These are phyloP conservation scores for Amanita pallidorosea DNA, from an alignment of 768 basidiomycete genomes.

Conservation along the genomic window DNA sequence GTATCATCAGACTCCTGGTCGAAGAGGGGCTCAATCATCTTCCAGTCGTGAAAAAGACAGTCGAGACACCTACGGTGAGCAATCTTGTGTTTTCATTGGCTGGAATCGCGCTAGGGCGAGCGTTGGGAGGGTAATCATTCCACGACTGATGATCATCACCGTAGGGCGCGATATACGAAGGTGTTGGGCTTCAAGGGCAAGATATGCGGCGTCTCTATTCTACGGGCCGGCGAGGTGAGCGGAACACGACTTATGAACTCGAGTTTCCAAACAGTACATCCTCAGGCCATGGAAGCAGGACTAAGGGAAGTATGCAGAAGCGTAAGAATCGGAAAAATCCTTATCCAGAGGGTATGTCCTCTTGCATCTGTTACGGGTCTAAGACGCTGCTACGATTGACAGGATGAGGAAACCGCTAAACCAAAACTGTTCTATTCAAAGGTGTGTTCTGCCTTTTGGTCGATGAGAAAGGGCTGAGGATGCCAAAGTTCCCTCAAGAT, in stretches of 20 bases:
- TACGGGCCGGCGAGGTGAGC: constrained; percentile 83
- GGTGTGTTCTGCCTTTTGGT: constrained; percentile 21
- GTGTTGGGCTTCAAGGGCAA: constrained; percentile 94
- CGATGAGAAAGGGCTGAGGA: neutral
- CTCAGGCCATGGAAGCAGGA: constrained; percentile 94
- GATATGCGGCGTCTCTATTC: constrained; percentile 93
- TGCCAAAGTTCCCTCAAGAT: constrained; percentile 75
- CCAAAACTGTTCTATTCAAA: constrained; percentile 92
- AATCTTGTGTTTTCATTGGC: neutral
- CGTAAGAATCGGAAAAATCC: constrained; percentile 93
- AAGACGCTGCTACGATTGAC: neutral
- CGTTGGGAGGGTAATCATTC: neutral
- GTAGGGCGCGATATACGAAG: constrained; percentile 75
- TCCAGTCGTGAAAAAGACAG: constrained; percentile 55
- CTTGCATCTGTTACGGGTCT: neutral
- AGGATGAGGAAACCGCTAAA: constrained; percentile 92
- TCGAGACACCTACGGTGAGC: constrained; percentile 76
- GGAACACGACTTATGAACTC: neutral
- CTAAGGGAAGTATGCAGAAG: constrained; percentile 91
- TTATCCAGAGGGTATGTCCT: constrained; percentile 78
- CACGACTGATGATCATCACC: neutral
- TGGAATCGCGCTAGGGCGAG: neutral
- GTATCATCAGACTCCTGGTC: constrained; percentile 78
- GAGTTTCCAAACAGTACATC: neutral
- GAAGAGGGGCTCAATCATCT: constrained; percentile 88